Evolutionary conservation across 2,329 filamentous ascomycete genomes (phyloP), one percentile per base, ranked within the genome.

Genomic region (Volutella citrinella): DNA sequence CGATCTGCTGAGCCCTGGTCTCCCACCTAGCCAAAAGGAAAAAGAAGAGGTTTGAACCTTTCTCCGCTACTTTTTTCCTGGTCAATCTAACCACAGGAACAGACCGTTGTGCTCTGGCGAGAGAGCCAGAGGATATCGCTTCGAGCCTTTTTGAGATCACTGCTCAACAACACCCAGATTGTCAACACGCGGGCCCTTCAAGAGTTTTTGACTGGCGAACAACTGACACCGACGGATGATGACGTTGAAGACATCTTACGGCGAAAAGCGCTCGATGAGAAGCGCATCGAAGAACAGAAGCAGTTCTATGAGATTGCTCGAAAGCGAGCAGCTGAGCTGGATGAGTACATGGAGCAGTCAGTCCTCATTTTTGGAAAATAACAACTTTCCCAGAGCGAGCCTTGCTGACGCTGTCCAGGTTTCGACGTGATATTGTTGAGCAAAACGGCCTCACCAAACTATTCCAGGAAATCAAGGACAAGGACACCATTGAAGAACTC

Each of bases 301-400:
- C 79, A 82, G 46, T 98, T 98, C 59, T 98, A 96, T 60, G 91
- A 98, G 58, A 90, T 98, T 56, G 93, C 93, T 8, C 75, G 89
- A 46, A 82, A 89, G 60, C 80, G 93, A 46, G 93, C 93, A 3
- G 84, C 87, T 6, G 93, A 97, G 55, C 72, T 98, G 31, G 93
- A 98, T 61, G 87, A 95, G 16, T 96, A 97, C 59, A 98, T 98
- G 93, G 93, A 98, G 64, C 65, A 95, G 82, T 87, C 63, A 63
- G 81, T 42, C 8, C 22, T 12, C 3, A 11, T 14, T 5, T 28
- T 5, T 29, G n/a, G 9, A 20, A 22, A 26, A 25, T 30, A 30
- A 21, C 30, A 24, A 11, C 6, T 13, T 10, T 7, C 10, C 23
- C 7, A 17, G n/a, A 6, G 3, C 20, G 12, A 11, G 18, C 9